Evolutionary conservation across 2,329 filamentous ascomycete genomes (phyloP), one percentile per base, ranked within the genome.

Genomic region (Trichophyton schoenleinii): DNA sequence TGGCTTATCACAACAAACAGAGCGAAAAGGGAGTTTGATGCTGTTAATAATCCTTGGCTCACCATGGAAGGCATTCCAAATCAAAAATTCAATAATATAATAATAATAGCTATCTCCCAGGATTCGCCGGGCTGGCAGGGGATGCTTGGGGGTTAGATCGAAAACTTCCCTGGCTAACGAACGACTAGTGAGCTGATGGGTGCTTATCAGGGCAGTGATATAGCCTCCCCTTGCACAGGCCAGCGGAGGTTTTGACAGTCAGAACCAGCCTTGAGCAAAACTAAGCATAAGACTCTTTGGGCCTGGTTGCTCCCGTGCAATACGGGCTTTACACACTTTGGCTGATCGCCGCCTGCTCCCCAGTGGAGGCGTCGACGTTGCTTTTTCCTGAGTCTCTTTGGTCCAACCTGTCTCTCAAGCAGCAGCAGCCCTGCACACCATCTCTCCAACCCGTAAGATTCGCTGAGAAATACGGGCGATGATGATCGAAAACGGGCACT

Each of bases 381-480:
- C 52, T 55, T 55, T 55, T 55, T 55, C 34, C 52, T 55, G 52
- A 55, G 28, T 36, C 11, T 55, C 22, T 53, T 53, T n/a, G 52
- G 46, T 28, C 22, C 46, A 52, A 55, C 52, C 15, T 55, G 52
- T 55, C 52, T 55, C 52, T 55, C 25, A 18, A 34, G 38, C 28
- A 38, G 34, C 25, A 36, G 28, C 34, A 38, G 34, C 34, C 52
- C 28, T n/a, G 28, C 52, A 55, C 52, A 55, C 52, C 28, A 55
- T 28, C 52, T 36, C 8, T 34, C 52, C 52, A 55, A 36, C 28
- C 31, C 28, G 52, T 55, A 36, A 55, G 52, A 55, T 55, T 55
- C 52, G 52, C 52, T 36, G 25, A 20, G n/a, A 55, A 55, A 55
- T 34, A 55, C 52, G 52, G 52, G 28, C n/a, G 52, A 55, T 2